Percentiles rank a stretch among this genome's conserved stretches.
Conservation (phyloP, 768 basidiomycete species). For the Lentinus brumalis region DNA sequence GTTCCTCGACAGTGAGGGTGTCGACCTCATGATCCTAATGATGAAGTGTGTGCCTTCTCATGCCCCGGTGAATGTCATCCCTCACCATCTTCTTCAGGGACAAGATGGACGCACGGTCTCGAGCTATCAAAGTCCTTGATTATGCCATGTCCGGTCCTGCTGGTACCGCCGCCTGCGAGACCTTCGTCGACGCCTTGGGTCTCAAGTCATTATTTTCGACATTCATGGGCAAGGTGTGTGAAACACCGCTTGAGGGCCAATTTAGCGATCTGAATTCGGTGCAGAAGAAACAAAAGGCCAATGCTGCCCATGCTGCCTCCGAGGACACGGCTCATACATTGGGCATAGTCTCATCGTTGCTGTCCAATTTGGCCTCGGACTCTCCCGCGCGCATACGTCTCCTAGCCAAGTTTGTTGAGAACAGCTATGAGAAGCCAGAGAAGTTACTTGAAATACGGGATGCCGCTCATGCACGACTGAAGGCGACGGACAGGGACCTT, state of each 20-base stretch:
- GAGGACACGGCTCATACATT: conserved; percentile 90
- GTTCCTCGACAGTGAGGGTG: conserved; percentile 90
- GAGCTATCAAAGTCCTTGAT: conserved; percentile 89
- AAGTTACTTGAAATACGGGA: conserved; percentile 89
- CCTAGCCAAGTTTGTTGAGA: conserved; percentile 92
- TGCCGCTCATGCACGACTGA: conserved; percentile 60
- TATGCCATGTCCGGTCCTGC: conserved; percentile 83
- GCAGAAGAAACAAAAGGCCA: conserved; percentile 64
- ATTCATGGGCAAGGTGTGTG: conserved; percentile 81
- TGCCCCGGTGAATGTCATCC: not conserved
- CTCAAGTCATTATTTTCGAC: conserved; percentile 88
- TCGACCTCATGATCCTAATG: conserved; percentile 97
- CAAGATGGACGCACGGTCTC: conserved; percentile 75
- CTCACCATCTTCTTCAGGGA: conserved; percentile 49
- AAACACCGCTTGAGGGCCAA: not conserved
- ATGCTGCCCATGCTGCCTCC: conserved; percentile 50
- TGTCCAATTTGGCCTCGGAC: conserved; percentile 86
- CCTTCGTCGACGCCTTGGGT: conserved; percentile 86
- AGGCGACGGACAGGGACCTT: conserved; percentile 64
- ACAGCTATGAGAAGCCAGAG: conserved; percentile 91
- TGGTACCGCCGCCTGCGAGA: conserved; percentile 71
- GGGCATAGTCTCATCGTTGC: conserved; percentile 84
- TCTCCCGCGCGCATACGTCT: conserved; percentile 78
- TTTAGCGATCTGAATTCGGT: not conserved
- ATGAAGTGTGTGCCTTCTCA: conserved; percentile 70